These are phyloP conservation scores for Phytophthora pisi DNA, from an alignment of 352 stramenopile genomes.

Conservation along the genomic window DNA sequence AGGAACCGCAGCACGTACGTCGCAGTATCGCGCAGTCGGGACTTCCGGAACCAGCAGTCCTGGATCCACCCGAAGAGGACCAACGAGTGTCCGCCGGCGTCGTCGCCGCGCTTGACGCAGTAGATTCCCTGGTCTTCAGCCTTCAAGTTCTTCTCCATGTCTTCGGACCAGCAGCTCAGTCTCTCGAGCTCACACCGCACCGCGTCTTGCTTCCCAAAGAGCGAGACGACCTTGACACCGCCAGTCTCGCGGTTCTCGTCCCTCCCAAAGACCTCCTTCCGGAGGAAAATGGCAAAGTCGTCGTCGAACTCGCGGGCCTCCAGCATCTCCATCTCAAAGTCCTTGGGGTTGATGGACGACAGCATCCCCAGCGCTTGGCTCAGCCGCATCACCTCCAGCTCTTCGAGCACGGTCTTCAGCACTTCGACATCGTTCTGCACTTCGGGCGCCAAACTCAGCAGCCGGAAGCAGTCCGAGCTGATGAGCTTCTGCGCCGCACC, in stretches of 20 bases:
- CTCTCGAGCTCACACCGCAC: constrained; percentile 49
- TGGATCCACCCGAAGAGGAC: constrained; percentile 72
- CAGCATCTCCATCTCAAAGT: constrained; percentile 66
- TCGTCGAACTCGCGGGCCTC: constrained; percentile 63
- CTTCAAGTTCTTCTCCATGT: constrained; percentile 45
- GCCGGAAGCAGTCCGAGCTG: constrained; percentile 52
- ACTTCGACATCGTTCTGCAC: constrained; percentile 74
- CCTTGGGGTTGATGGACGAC: constrained; percentile 44
- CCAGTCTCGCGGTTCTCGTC: constrained; percentile 9
- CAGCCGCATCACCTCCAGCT: constrained; percentile 73
- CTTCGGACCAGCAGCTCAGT: constrained; percentile 49
- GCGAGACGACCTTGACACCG: constrained; percentile 41
- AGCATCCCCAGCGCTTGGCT: constrained; percentile 61
- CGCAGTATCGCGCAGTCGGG: constrained; percentile 57
- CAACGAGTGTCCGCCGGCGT: constrained; percentile 16
- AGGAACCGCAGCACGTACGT: constrained; percentile 78
- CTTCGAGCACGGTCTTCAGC: constrained; percentile 69
- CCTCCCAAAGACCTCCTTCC: constrained; percentile 48
- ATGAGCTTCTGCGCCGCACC: constrained; percentile 26
- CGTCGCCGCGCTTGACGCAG: constrained; percentile 27
- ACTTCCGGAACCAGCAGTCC: constrained; percentile 46
- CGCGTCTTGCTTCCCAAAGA: constrained; percentile 69
- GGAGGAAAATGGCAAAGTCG: constrained; percentile 66
- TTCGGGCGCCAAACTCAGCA: constrained; percentile 57
- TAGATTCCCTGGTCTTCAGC: constrained; percentile 65